Evolutionary conservation across 768 basidiomycete species (phyloP).

Genomic region (Saitozyma podzolica): DNA sequence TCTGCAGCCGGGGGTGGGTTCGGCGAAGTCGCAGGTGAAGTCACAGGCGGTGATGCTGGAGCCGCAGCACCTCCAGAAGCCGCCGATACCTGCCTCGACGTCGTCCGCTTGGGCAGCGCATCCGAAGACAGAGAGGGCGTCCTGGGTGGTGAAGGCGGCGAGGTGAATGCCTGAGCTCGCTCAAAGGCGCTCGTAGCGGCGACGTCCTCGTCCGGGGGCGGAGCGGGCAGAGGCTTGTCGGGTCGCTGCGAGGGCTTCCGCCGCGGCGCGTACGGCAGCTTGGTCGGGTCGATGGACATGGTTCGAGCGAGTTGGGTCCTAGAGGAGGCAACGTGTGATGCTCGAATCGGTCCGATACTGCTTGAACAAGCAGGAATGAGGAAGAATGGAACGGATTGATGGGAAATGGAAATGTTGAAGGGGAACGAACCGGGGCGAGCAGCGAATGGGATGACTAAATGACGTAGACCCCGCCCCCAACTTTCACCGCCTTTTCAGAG

Average conservation of each 20-base stretch:
- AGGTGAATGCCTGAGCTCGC: constrained; percentile 27
- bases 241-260: constrained; percentile 6
- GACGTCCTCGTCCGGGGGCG: constrained; percentile 33
- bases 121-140: background rate
- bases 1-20: background rate
- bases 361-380: no score
- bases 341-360: no score
- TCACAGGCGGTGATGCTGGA: constrained; percentile 13
- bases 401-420: no score
- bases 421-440: no score
- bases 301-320: background rate
- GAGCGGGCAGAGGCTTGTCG: constrained; percentile 14
- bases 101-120: background rate
- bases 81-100: no score
- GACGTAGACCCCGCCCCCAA: no score
- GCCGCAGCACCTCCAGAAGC: constrained; percentile 6
- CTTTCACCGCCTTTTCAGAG: no score
- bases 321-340: background rate
- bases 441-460: no score
- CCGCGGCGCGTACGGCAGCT: constrained; percentile 31
- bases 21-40: background rate
- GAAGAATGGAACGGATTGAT: no score
- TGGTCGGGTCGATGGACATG: constrained; percentile 15
- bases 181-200: constrained; percentile 28
- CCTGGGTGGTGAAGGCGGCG: constrained; percentile 36